Base-by-base conservation (phyloP, 352 stramenopile genomes). In the Globisporangium acanthophoron region DNA sequence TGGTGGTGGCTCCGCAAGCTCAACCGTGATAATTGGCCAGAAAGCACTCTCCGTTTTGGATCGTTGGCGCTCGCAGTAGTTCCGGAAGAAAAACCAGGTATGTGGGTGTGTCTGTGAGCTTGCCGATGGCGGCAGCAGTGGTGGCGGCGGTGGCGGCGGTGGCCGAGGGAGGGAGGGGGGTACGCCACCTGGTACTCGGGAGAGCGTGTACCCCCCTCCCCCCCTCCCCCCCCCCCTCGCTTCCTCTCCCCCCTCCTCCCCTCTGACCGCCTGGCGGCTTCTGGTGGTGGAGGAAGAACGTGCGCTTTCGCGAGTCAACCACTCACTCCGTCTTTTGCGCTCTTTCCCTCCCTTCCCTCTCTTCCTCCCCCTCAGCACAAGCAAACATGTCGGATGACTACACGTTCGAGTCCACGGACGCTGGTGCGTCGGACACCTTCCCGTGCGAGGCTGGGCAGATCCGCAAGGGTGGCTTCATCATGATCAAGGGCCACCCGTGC, bases 401-500 rank as follows among this genome's bases (percentile, higher is more conserved):
- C 74, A 70, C 78, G 55, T 93, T 98, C 73, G 92, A 98, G 75
- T 96, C 77, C 62, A 86, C 93, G 70, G 94, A 99, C 80, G 97
- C 97, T 66, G 97, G 97, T 83, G 96, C 97, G 58, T 99, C 97
- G 54, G 85, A 96, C 65, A 98, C 94, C 61, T 99, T 98, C 84
- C 97, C 97, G 65, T 94, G 89, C 66, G 97, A 99, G 85, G 97
- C 97, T 72, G 97, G 97, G 64, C 96, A 99, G 85, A 98, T 99
- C 87, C 97, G 97, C 74, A 98, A 98, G 87, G 96, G 96, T 88
- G 94, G 97, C 70, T 99, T 98, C 92, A 99, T 99, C 78, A 98
- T 99, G 85, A 99, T 99, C 90, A 99, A 99, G 90, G 96, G 94
- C 69, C 95, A 98, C 79, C 96, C 97, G 55, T 99, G 97, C 96